Conservation (phyloP, 208 protist genomes). For the Crithidia expoeki region DNA sequence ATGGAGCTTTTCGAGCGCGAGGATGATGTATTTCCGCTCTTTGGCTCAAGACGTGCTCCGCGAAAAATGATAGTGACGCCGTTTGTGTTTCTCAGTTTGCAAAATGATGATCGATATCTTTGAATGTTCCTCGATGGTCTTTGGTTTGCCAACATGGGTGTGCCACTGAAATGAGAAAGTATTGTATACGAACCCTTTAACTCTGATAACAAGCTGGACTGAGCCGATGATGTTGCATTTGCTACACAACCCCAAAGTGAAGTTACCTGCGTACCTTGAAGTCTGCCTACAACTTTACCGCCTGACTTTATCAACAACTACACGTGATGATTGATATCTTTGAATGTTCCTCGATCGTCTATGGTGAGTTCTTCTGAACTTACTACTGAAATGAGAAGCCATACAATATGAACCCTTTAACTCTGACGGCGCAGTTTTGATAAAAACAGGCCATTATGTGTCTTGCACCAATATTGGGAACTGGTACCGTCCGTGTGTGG, state of each 20-base stretch:
- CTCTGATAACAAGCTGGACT: constrained; percentile 11
- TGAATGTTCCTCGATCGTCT: constrained; percentile 33
- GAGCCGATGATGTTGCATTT: too few relatives aligned
- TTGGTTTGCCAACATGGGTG: not conserved
- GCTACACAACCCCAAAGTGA: too few relatives aligned
- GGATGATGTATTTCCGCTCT: not conserved
- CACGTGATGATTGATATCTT: constrained; percentile 19
- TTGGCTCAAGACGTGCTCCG: not conserved
- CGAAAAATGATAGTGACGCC: not conserved
- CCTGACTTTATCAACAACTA: not conserved
- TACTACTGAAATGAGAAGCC: constrained; percentile 25
- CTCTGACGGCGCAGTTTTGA: constrained; percentile 11
- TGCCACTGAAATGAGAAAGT: constrained; percentile 27
- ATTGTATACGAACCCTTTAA: constrained; percentile 35
- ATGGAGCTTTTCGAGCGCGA: not conserved
- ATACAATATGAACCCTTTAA: constrained; percentile 35
- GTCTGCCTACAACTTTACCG: too few relatives aligned
- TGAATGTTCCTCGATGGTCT: constrained; percentile 34
- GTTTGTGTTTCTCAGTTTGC: not conserved
- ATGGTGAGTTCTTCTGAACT: not conserved
- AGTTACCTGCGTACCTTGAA: too few relatives aligned
- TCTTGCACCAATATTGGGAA: too few relatives aligned
- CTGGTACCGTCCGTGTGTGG: not conserved
- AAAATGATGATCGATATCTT: constrained; percentile 21
- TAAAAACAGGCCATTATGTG: not conserved